Evolutionary conservation across 2,329 filamentous ascomycete genomes (phyloP), one percentile per base, ranked within the genome.

Genomic region (Colletotrichum sp.): DNA sequence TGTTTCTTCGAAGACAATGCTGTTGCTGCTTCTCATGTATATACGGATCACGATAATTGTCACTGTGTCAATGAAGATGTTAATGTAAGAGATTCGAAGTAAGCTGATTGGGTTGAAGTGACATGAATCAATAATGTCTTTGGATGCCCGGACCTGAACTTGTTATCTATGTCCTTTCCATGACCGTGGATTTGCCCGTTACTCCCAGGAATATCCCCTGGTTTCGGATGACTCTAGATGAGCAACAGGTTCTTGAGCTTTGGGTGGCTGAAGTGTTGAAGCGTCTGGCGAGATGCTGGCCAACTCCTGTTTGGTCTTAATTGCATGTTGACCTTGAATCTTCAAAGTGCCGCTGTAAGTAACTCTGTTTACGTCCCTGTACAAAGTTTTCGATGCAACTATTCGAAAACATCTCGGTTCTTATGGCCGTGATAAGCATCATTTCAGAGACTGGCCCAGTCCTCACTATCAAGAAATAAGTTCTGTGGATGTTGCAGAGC

Each of bases 1-100:
- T 16, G 10, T 52, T n/a, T 34, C n/a, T 66, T 32, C 28, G 57
- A 62, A 44, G n/a, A 52, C 57, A 3, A 34, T 63, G 15, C 36
- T 24, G 57, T 22, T 28, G 8, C 34, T 13, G 15, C 26, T 63
- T 70, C 18, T 57, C 18, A 30, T 63, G 57, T 63, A 70, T 36
- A 70, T 70, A 63, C 26, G 30, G 57, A 63, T 70, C 16, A 70
- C 68, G 57, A 70, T 63, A 63, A 26, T 70, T 26, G 22, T 24
- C 62, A 44, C n/a, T 64, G 15, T 44, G n/a, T 44, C 22, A 64
- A 64, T 28, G 32, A 44, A 62, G 10, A 22, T 52, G 12, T 52
- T 52, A 59, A 59, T 59, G 44, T 52, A 5, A 52, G 44, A 52
- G 44, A 13, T 52, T 52, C 44, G 0, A 5, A 7, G 6, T 22